Base-by-base conservation (phyloP, 2,329 filamentous ascomycete genomes). In the Periconia sp. region DNA sequence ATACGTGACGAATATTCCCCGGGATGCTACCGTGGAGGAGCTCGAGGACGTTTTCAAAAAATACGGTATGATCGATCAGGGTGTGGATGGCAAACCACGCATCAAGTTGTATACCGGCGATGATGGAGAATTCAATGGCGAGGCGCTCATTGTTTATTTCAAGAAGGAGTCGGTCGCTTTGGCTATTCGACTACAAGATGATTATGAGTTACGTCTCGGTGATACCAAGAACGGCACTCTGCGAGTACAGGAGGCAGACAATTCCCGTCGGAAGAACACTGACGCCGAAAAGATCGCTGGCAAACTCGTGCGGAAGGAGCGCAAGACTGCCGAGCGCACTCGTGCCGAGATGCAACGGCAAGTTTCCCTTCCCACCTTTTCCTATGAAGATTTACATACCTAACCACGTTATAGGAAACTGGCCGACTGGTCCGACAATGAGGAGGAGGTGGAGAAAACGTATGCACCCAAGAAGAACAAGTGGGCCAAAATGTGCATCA, bases 341-440 rank as follows among this genome's bases (percentile, higher is more conserved):
- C 93, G 91, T 0, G 90, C 96, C 72, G 94, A 93, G 71, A 81
- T 97, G 64, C 91, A 93, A 60, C 80, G 74, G 82, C 83, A 67
- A 51, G 77, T 63, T 31, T n/a, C 50, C 23, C n/a, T 27, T 50
- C 23, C 14, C 6, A 13, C 15, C 20, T 3, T 30, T n/a, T 17
- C n/a, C n/a, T n/a, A n/a, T 17, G 9, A 8, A 35, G 52, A 47
- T 61, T 73, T 37, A 70, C 37, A 1, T 10, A 2, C 30, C 60
- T 64, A 50, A 66, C 27, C 14, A 1, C 14, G 2, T 2, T 27
- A 51, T 66, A 93, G 91, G 46, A 92, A 93, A 76, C 84, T 97
- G 33, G 89, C 92, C 3, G 92, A 97, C 73, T 99, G 94, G 94
- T 90, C 91, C 67, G 93, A 97, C 67, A 92, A 97, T 70, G 83